phyloP scores from a whole-genome alignment of 139 green algal species.

The Diplosphaera chodatii region DNA sequence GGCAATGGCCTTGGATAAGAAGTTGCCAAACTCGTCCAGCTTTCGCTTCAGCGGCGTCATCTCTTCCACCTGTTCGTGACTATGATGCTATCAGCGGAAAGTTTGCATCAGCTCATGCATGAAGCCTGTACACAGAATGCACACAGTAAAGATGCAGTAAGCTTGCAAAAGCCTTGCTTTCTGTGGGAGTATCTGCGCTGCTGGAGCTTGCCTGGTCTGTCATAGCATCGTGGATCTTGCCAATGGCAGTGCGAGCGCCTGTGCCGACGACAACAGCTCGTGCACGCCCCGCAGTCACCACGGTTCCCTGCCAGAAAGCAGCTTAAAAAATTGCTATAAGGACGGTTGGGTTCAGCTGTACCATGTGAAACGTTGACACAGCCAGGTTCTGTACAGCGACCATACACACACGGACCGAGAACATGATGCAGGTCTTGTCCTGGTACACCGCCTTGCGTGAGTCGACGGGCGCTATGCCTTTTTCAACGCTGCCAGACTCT shows the following conservation, averaged over 20 bases:
- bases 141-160: too few relatives aligned
- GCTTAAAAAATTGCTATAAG: too few relatives aligned
- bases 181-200: too few relatives aligned
- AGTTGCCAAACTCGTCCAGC: slow-evolving; percentile 72
- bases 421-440: slow-evolving; percentile 83
- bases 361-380: too few relatives aligned
- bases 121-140: too few relatives aligned
- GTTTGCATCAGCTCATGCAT: too few relatives aligned
- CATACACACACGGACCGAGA: slow-evolving; percentile 51
- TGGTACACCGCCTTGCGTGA: slow-evolving; percentile 60
- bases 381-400: neutral
- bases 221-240: slow-evolving; percentile 55
- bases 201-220: neutral
- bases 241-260: slow-evolving; percentile 70
- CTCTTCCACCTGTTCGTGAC: slow-evolving; percentile 29
- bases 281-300: slow-evolving; percentile 44
- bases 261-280: slow-evolving; percentile 64
- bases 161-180: too few relatives aligned
- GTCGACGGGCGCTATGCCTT: slow-evolving; percentile 35
- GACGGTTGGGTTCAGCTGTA: too few relatives aligned
- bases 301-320: slow-evolving; percentile 33
- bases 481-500: slow-evolving; percentile 67
- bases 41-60: slow-evolving; percentile 77
- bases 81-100: neutral
- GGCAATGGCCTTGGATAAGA: slow-evolving; percentile 63